Evolutionary conservation across 2,329 filamentous ascomycete species (phyloP).

Genomic region (Trichoderma harzianum): DNA sequence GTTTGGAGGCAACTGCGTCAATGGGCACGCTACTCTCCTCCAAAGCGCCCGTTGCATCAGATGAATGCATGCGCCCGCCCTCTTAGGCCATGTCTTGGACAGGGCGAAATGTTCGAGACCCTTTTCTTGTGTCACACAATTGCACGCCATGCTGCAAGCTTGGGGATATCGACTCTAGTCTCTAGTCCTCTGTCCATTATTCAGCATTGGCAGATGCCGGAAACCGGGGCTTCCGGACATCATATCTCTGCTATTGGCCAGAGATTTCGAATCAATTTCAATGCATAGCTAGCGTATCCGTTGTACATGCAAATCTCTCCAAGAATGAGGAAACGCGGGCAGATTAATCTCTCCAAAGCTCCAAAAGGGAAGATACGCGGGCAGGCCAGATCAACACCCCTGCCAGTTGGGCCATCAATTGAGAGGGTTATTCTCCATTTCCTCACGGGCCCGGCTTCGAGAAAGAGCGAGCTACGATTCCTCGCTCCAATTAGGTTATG

Average conservation of each 20-base stretch:
- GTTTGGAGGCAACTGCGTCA: neutral
- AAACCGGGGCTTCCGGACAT: constrained; percentile 9
- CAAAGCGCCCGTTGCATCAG: neutral
- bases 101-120: constrained; percentile 9
- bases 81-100: neutral
- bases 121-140: neutral
- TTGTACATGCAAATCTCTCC: neutral
- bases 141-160: neutral
- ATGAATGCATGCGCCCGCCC: neutral
- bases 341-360: neutral
- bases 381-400: neutral
- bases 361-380: neutral
- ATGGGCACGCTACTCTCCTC: neutral
- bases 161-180: too few species aligned
- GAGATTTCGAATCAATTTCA: neutral
- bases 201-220: neutral
- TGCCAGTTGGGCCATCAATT: neutral
- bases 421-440: neutral
- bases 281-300: neutral
- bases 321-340: neutral
- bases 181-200: neutral
- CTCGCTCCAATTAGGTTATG: neutral
- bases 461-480: neutral
- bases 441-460: neutral
- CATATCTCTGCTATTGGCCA: constrained; percentile 1